Evolutionary conservation across 2,329 filamentous ascomycete genomes (phyloP).

Genomic region (Drechslera avenae): DNA sequence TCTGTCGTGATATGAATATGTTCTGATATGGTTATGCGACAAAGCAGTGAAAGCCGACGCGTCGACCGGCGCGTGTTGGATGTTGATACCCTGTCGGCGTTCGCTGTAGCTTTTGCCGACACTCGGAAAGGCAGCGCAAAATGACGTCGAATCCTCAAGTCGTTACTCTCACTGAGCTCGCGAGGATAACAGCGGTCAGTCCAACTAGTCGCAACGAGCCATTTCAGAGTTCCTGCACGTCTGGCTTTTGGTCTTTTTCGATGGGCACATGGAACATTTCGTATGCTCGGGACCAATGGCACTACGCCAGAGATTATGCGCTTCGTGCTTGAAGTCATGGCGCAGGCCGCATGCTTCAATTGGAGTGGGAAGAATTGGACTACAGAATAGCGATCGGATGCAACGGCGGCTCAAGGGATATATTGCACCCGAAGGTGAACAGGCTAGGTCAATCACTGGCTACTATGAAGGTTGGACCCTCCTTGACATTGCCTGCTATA

Average conservation of each 20-base stretch:
- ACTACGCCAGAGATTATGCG: slow-evolving; percentile 32
- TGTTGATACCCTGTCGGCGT: slow-evolving; percentile 31
- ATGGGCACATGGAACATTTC: slow-evolving; percentile 21
- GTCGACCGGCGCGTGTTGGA: slow-evolving; percentile 37
- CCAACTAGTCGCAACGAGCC: slow-evolving; percentile 9
- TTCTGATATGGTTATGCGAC: background rate
- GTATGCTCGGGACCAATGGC: slow-evolving; percentile 19
- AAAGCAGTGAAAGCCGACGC: slow-evolving; percentile 28
- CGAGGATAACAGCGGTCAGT: background rate
- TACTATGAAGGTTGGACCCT: slow-evolving; percentile 43
- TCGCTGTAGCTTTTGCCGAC: slow-evolving; percentile 35
- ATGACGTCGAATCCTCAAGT: slow-evolving; percentile 38
- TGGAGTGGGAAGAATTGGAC: slow-evolving; percentile 23
- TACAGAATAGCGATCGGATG: slow-evolving; percentile 45
- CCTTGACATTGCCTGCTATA: background rate
- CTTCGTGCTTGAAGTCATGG: slow-evolving; percentile 31
- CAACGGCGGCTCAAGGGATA: slow-evolving; percentile 43
- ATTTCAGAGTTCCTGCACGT: background rate
- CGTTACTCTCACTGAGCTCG: slow-evolving; percentile 17
- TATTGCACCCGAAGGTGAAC: slow-evolving; percentile 46
- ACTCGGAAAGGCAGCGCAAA: slow-evolving; percentile 30
- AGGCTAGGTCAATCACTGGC: slow-evolving; percentile 46
- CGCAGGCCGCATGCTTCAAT: slow-evolving; percentile 3
- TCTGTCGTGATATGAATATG: slow-evolving; percentile 3
- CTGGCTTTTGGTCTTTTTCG: background rate